Evolutionary conservation across 345 rosid genomes (phyloP).

Genomic region (Lagerstroemia speciosa): DNA sequence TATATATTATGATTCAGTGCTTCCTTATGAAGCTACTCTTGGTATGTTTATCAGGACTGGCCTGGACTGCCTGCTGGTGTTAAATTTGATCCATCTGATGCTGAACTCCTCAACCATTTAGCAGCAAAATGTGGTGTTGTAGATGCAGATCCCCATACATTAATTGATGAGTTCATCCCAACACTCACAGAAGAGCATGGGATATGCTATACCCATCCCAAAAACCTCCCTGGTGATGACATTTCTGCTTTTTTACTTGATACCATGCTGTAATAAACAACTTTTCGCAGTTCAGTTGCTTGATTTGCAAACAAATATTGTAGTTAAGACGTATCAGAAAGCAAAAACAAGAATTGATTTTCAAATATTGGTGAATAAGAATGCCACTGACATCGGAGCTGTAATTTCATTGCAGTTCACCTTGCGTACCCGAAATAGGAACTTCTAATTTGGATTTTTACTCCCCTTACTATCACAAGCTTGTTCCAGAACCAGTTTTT

Average conservation of each 20-base stretch:
- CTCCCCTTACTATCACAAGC: background rate
- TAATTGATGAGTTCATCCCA: conserved; percentile 10
- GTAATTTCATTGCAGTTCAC: background rate
- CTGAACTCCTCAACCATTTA: conserved; percentile 55
- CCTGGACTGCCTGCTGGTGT: conserved; percentile 92
- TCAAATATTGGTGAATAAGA: background rate
- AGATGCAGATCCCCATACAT: conserved; percentile 1
- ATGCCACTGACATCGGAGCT: background rate
- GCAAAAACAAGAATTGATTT: background rate
- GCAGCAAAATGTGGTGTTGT: conserved; percentile 21
- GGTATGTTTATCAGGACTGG: conserved; percentile 35
- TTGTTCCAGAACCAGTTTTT: too few relatives aligned
- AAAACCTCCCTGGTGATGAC: conserved; percentile 73
- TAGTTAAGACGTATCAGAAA: background rate
- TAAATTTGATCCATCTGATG: conserved; percentile 90
- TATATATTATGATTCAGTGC: background rate
- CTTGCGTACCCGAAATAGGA: background rate
- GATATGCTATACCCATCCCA: conserved; percentile 86
- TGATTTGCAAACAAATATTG: background rate
- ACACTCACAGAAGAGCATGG: conserved; percentile 24
- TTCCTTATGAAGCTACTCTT: background rate
- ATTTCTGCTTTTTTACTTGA: background rate
- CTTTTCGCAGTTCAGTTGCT: background rate
- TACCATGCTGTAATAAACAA: background rate
- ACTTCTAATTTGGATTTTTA: background rate